Conservation (phyloP, 2,329 filamentous ascomycete species). For the Clarireedia monteithiana region DNA sequence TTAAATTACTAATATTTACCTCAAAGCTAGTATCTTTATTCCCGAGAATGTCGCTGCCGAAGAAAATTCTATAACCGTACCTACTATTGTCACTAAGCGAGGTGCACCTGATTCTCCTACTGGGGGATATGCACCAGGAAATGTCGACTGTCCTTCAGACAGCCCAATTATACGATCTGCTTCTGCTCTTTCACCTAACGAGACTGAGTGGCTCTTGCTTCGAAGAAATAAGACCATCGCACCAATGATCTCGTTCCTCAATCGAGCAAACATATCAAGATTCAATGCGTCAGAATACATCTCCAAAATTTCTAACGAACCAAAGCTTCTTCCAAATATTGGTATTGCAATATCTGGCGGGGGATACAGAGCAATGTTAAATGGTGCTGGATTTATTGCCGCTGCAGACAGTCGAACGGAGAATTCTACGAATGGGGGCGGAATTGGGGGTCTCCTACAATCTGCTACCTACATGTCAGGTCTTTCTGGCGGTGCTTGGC, state of each 20-base stretch:
- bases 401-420: slow-evolving; percentile 70
- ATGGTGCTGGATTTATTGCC: slow-evolving; percentile 69
- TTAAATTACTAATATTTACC: no score
- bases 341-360: slow-evolving; percentile 75
- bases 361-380: slow-evolving; percentile 80
- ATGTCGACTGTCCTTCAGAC: slow-evolving; percentile 58
- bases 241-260: slow-evolving; percentile 68
- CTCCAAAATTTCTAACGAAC: slow-evolving; percentile 58
- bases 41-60: no score
- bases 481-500: slow-evolving; percentile 76
- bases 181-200: slow-evolving; percentile 53
- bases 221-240: slow-evolving; percentile 65
- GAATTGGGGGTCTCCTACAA: slow-evolving; percentile 75
- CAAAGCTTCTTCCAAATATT: slow-evolving; percentile 55
- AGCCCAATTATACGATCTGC: slow-evolving; percentile 63
- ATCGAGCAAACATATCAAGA: slow-evolving; percentile 61
- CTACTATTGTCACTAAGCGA: slow-evolving; percentile 14
- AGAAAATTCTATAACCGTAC: no score
- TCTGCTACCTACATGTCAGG: slow-evolving; percentile 73
- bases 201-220: slow-evolving; percentile 64
- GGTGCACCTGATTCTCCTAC: slow-evolving; percentile 32
- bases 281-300: slow-evolving; percentile 55
- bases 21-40: no score
- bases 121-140: slow-evolving; percentile 63
- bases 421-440: slow-evolving; percentile 52